Evolutionary conservation across 495 filamentous ascomycete species (phyloP).

Genomic region (Neurospora sp.): DNA sequence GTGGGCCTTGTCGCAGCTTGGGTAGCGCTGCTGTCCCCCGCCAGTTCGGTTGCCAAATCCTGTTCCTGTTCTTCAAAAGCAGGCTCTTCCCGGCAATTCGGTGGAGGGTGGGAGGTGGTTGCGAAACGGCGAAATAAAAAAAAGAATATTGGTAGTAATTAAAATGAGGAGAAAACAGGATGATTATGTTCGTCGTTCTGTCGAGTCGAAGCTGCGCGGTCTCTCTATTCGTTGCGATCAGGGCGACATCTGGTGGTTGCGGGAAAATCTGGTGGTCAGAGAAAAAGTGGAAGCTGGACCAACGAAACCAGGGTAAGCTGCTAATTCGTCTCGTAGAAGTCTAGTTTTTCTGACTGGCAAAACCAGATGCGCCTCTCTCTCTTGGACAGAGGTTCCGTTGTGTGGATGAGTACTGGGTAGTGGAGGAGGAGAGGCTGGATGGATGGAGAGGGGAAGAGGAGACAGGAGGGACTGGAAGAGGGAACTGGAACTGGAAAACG

Average conservation of each 20-base stretch:
- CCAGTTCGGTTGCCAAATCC: conserved; percentile 17
- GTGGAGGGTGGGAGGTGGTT: background rate
- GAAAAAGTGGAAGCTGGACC: background rate
- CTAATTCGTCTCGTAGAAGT: conserved; percentile 14
- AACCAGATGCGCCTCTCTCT: background rate
- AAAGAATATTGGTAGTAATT: background rate
- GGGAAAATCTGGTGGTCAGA: conserved; percentile 14
- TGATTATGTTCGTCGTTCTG: background rate
- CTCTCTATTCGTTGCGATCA: conserved; percentile 12
- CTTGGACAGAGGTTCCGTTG: background rate
- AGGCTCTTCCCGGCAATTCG: conserved; percentile 9
- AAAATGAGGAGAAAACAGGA: background rate
- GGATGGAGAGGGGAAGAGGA: background rate
- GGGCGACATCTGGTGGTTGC: conserved; percentile 18
- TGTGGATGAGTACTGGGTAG: background rate
- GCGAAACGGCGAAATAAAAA: conserved; percentile 5
- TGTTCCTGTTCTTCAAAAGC: conserved; percentile 9
- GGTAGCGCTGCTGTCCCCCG: conserved; percentile 11
- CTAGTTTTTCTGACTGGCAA: background rate
- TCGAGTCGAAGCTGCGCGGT: background rate
- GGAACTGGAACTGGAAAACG: background rate
- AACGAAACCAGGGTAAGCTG: conserved; percentile 13
- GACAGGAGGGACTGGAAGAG: background rate
- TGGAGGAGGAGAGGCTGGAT: background rate
- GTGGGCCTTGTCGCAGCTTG: conserved; percentile 9